These are phyloP conservation scores for Xerocomus minutiporus DNA, from an alignment of 1,284 basidiomycete species.

Conservation along the genomic window DNA sequence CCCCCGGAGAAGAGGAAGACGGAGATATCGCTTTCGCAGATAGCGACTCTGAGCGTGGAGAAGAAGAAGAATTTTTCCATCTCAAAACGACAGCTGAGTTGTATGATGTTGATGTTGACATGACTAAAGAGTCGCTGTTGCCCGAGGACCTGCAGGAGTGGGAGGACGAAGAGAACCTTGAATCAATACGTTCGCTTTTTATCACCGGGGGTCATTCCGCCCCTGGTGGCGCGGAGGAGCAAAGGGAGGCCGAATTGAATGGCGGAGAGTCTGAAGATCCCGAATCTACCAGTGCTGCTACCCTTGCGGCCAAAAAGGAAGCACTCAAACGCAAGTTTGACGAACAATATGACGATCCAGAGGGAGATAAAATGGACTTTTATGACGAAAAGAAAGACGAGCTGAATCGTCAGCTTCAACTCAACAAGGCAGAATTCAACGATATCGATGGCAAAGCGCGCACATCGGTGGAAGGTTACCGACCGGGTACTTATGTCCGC, in stretches of 20 bases:
- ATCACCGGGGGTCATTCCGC: constrained; percentile 69
- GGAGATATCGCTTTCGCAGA: constrained; percentile 68
- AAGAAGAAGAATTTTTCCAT: constrained; percentile 68
- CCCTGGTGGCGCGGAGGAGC: constrained; percentile 36
- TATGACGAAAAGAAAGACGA: constrained; percentile 92
- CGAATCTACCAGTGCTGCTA: constrained; percentile 46
- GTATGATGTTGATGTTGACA: constrained; percentile 62
- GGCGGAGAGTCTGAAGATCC: constrained; percentile 37
- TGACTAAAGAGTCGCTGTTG: constrained; percentile 57
- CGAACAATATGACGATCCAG: constrained; percentile 93
- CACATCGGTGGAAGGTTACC: constrained; percentile 84
- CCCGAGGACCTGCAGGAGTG: constrained; percentile 62
- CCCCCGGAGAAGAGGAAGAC: constrained; percentile 34
- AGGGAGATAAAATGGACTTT: constrained; percentile 74
- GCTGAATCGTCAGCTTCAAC: constrained; percentile 77
- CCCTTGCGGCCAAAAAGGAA: constrained; percentile 85
- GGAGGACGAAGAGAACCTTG: constrained; percentile 80
- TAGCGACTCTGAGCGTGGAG: constrained; percentile 73
- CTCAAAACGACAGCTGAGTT: constrained; percentile 42
- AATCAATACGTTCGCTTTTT: constrained; percentile 85
- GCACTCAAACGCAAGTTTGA: constrained; percentile 93
- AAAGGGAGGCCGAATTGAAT: constrained; percentile 37
- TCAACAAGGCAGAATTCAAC: constrained; percentile 87
- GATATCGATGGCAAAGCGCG: constrained; percentile 76
- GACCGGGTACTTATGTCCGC: constrained; percentile 92